phyloP scores from a whole-genome alignment of 306 rosid species.

The Ormosia semicastrata region DNA sequence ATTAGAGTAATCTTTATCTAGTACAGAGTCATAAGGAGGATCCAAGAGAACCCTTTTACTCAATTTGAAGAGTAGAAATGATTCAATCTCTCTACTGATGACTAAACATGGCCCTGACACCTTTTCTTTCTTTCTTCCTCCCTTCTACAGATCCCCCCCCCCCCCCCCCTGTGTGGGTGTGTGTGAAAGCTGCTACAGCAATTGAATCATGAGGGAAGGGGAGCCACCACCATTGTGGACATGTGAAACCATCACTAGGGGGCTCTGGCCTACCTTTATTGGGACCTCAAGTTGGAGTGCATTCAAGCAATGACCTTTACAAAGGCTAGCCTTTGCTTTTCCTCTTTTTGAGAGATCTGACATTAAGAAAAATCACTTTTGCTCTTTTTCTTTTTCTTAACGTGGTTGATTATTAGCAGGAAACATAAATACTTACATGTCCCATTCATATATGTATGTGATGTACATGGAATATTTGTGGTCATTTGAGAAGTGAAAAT shows the following conservation, averaged over 20 bases:
- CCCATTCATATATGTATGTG: conserved; percentile 4
- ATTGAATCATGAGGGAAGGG: conserved; percentile 58
- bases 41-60: conserved; percentile 55
- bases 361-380: conserved; percentile 27
- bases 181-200: conserved; percentile 32
- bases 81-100: conserved; percentile 18
- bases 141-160: conserved; percentile 5
- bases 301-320: conserved; percentile 56
- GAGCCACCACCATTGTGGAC: conserved; percentile 69
- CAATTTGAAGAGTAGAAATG: conserved; percentile 25
- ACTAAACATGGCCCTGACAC: conserved; percentile 18
- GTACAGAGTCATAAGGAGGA: conserved; percentile 27
- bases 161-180: background rate
- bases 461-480: background rate
- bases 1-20: conserved; percentile 27
- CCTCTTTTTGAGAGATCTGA: conserved; percentile 35
- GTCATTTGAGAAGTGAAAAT: conserved; percentile 19
- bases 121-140: background rate
- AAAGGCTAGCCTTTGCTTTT: conserved; percentile 50
- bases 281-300: conserved; percentile 53
- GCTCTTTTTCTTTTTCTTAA: conserved; percentile 1
- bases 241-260: conserved; percentile 61
- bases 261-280: conserved; percentile 40
- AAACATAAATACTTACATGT: conserved; percentile 15
- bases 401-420: conserved; percentile 6